Percentiles rank a stretch among this genome's conserved stretches.
Conservation (phyloP, 495 filamentous ascomycete species). For the Penicillium canariense region DNA sequence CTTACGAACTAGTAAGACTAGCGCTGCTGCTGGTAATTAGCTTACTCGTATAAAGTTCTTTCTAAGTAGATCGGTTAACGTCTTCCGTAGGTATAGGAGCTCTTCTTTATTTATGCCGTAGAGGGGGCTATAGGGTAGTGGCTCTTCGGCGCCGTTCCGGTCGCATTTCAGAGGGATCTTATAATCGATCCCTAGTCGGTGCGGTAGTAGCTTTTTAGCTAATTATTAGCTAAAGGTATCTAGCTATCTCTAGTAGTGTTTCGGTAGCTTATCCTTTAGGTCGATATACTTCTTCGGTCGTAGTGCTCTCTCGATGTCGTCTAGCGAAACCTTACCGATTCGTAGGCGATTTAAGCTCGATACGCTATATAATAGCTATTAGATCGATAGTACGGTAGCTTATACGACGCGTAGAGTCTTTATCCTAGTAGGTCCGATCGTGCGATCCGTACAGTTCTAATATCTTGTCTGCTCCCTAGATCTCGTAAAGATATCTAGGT, state of each 20-base stretch:
- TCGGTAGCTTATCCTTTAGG: not conserved
- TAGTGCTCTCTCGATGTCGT: not conserved
- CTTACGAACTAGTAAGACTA: no score
- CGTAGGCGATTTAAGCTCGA: not conserved
- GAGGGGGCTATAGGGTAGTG: no score
- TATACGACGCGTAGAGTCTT: not conserved
- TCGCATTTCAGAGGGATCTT: not conserved
- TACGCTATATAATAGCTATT: not conserved
- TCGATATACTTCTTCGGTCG: not conserved
- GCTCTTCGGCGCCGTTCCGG: no score
- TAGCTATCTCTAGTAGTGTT: not conserved
- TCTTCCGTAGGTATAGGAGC: no score
- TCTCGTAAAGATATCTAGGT: not conserved
- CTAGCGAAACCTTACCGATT: not conserved
- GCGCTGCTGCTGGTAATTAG: no score
- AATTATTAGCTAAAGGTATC: not conserved
- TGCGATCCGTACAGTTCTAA: not conserved
- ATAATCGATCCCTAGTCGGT: slow-evolving; percentile 1
- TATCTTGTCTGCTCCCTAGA: not conserved
- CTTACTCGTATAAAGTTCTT: no score
- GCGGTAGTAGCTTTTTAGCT: not conserved
- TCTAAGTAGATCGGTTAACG: no score
- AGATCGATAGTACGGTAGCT: not conserved
- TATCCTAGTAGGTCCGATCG: not conserved
- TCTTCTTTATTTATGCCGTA: no score